Evolutionary conservation across 495 filamentous ascomycete genomes (phyloP), one percentile per base, ranked within the genome.

Genomic region (Hypoxylon lenormandii): DNA sequence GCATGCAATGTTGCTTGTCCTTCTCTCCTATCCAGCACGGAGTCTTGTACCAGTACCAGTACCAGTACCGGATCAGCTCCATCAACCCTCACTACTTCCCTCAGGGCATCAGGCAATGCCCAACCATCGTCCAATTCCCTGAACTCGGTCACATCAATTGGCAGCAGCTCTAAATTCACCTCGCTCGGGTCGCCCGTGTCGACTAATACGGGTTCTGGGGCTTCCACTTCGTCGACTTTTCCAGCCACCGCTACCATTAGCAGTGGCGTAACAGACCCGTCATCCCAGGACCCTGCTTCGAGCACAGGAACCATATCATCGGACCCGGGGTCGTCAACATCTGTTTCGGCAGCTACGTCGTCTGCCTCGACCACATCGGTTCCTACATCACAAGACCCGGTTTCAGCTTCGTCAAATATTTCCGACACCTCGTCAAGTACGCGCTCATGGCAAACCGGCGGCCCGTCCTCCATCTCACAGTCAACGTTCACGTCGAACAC

Each of bases 1-100:
- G 51, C 60, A n/a, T 76, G 73, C 18, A 60, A 57, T 21, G 57
- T 59, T 42, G 42, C 46, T 26, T 76, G 73, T n/a, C 49, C 73
- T 26, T 64, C 73, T 55, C 8, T 40, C 52, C 7, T 18, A 10
- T 38, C 64, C 19, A 52, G 12, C 46, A 55, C 48, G 18, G 13
- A 43, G n/a, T 60, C 53, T 22, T 23, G 2, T 19, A 19, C 22
- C 19, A 28, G 28, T 38, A 52, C 50, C 42, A 50, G 26, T 6
- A 58, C 50, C 8, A 57, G 3, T 38, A 54, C 18, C 0, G 11
- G 18, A 54, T 50, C 43, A n/a, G 40, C 48, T 12, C 50, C 21
- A 16, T 56, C 50, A 22, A 70, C 67, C 8, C 16, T 66, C 33
- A 51, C 67, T 61, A 51, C 54, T 42, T 67, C 58, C 7, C 57